A percentile compares a stretch with the other conserved stretches of the same genome.
phyloP scores from a whole-genome alignment of 179 eudicot genomes.

The Pouteria campechiana region DNA sequence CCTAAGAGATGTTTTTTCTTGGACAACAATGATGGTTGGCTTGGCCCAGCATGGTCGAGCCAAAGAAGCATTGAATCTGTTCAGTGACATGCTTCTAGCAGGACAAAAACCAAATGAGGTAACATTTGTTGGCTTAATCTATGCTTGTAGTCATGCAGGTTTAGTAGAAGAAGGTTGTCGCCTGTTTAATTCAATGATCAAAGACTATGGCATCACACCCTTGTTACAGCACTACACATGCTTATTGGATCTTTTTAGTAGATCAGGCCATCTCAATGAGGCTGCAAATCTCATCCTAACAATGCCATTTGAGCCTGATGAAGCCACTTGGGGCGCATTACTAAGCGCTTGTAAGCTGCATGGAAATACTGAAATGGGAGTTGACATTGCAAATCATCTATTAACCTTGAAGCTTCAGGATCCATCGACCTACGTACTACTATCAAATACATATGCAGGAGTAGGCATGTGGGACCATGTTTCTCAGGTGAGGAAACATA shows the following conservation, averaged over 20 bases:
- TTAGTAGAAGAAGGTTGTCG: conserved; percentile 48
- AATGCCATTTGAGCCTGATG: conserved; percentile 75
- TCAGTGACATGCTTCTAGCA: conserved; percentile 46
- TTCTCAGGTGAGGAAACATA: conserved; percentile 46
- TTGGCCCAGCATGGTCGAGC: conserved; percentile 77
- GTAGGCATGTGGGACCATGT: conserved; percentile 60
- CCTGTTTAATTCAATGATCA: conserved; percentile 51
- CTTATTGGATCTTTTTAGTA: conserved; percentile 61
- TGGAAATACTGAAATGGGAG: conserved; percentile 28
- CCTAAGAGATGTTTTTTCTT: conserved; percentile 55
- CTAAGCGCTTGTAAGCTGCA: conserved; percentile 64
- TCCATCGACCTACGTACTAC: conserved; percentile 47
- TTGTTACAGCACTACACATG: conserved; percentile 68
- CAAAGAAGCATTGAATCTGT: conserved; percentile 46
- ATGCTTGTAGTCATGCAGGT: conserved; percentile 88
- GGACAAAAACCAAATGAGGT: conserved; percentile 71
- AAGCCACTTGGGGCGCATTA: conserved; percentile 79
- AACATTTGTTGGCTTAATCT: conserved; percentile 64
- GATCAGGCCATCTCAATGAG: conserved; percentile 73
- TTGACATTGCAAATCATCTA: conserved; percentile 51
- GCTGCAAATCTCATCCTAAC: conserved; percentile 53
- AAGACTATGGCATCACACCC: conserved; percentile 47
- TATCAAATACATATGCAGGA: conserved; percentile 66
- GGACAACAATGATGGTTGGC: conserved; percentile 88
- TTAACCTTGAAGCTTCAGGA: conserved; percentile 43